These are phyloP conservation scores for Ustilago loliicola DNA, from an alignment of 1,284 basidiomycete species.

Conservation along the genomic window DNA sequence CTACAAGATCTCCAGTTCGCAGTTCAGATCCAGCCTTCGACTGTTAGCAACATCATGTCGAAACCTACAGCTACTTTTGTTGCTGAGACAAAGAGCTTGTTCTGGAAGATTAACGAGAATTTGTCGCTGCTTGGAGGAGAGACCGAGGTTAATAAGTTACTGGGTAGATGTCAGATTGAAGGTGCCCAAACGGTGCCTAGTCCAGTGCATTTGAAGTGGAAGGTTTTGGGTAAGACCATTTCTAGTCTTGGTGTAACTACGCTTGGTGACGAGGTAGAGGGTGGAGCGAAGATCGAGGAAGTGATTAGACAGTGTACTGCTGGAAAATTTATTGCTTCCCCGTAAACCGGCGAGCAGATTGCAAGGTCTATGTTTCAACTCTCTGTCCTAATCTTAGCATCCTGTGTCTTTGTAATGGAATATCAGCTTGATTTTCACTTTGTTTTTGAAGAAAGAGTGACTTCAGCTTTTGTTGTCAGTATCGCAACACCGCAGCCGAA, in stretches of 20 bases:
- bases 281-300: slow-evolving; percentile 27
- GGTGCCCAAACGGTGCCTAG: slow-evolving; percentile 64
- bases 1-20: slow-evolving; percentile 70
- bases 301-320: slow-evolving; percentile 39
- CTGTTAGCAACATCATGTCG: slow-evolving; percentile 73
- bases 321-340: slow-evolving; percentile 50
- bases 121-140: slow-evolving; percentile 25
- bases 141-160: slow-evolving; percentile 70
- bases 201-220: slow-evolving; percentile 72
- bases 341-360: slow-evolving; percentile 13
- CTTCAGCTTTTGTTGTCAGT: too few species aligned
- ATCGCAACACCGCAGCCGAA: too few species aligned
- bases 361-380: neutral
- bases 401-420: too few species aligned
- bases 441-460: too few species aligned
- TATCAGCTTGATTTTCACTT: too few species aligned
- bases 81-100: slow-evolving; percentile 69
- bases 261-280: neutral
- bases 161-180: slow-evolving; percentile 72
- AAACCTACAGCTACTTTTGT: slow-evolving; percentile 73
- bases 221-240: slow-evolving; percentile 69
- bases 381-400: too few species aligned
- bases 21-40: slow-evolving; percentile 70
- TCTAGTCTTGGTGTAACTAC: slow-evolving; percentile 16
- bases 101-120: slow-evolving; percentile 71